Evolutionary conservation across 2,329 filamentous ascomycete genomes (phyloP).

Genomic region (Tolypocladium nubicola): DNA sequence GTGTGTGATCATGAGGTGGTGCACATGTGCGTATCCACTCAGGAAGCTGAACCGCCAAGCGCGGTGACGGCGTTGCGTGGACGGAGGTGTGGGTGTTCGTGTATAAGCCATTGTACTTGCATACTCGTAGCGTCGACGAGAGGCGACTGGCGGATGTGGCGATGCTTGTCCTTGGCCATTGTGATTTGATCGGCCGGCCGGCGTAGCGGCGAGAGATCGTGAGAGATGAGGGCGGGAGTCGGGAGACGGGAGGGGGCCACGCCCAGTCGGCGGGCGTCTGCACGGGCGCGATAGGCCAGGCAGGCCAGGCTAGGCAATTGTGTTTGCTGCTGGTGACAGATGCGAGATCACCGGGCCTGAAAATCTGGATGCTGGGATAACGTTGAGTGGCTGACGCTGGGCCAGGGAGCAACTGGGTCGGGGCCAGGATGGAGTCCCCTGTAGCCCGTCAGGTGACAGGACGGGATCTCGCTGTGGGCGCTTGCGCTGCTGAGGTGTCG

Average conservation of each 20-base stretch:
- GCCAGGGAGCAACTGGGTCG: slow-evolving; percentile 2
- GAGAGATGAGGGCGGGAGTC: background rate
- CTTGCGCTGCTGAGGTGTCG: background rate
- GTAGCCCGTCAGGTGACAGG: slow-evolving; percentile 6
- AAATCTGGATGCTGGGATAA: slow-evolving; percentile 1
- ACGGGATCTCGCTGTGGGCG: slow-evolving; percentile 1
- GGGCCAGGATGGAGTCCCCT: slow-evolving; percentile 2
- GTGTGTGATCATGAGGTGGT: background rate
- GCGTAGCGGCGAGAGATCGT: background rate
- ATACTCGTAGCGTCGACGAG: background rate
- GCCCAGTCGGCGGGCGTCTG: background rate
- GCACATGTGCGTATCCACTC: background rate
- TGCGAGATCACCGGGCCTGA: slow-evolving; percentile 2
- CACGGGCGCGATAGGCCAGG: background rate
- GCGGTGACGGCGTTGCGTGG: background rate
- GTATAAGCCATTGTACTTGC: background rate
- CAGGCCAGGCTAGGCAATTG: background rate
- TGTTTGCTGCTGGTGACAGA: background rate
- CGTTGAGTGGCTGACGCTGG: background rate
- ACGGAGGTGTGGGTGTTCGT: background rate
- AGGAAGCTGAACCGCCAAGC: slow-evolving; percentile 1
- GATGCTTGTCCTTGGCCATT: background rate
- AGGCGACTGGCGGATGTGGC: background rate
- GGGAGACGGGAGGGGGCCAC: background rate
- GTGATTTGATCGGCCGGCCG: background rate